Evolutionary conservation across 768 basidiomycete genomes (phyloP).

Genomic region (Podaxis sp.): DNA sequence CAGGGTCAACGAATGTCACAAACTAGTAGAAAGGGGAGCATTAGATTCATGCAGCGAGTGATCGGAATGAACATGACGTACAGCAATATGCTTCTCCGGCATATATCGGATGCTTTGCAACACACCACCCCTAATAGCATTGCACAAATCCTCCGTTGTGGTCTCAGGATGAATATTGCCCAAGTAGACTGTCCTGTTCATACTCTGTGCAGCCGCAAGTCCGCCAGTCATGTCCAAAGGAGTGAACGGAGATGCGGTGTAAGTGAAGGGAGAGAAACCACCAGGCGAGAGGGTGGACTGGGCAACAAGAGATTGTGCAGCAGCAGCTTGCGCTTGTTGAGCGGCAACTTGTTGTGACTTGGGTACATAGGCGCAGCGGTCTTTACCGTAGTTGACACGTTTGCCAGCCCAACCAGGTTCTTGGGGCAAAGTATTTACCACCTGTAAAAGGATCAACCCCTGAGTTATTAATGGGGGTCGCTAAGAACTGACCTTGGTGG

Average conservation of each 20-base stretch:
- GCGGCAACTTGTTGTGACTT: constrained; percentile 92
- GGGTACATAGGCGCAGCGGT: constrained; percentile 96
- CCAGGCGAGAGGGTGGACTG: constrained; percentile 47
- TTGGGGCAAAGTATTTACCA: constrained; percentile 88
- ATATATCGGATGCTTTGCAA: constrained; percentile 94
- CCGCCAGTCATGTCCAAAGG: constrained; percentile 32
- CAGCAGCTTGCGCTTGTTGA: constrained; percentile 84
- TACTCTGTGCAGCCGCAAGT: constrained; percentile 42
- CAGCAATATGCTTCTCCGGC: constrained; percentile 96
- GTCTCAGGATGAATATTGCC: constrained; percentile 98
- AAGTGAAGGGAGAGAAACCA: constrained; percentile 49
- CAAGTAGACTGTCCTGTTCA: constrained; percentile 93
- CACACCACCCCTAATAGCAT: constrained; percentile 94
- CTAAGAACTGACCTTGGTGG: constrained; percentile 75
- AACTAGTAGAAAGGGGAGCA: constrained; percentile 52
- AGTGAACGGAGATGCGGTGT: constrained; percentile 41
- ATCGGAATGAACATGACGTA: constrained; percentile 38
- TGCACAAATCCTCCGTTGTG: constrained; percentile 92
- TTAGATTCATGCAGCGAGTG: constrained; percentile 1
- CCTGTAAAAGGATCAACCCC: constrained; percentile 43
- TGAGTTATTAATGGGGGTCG: constrained; percentile 1
- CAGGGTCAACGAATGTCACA: constrained; percentile 93
- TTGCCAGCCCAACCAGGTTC: constrained; percentile 95
- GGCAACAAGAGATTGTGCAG: constrained; percentile 68
- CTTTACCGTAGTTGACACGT: constrained; percentile 97